Percentiles rank a stretch among this genome's conserved stretches.
Evolutionary conservation across 31 red algal species (phyloP).

Genomic region (Odonthalia washingtoniensis): DNA sequence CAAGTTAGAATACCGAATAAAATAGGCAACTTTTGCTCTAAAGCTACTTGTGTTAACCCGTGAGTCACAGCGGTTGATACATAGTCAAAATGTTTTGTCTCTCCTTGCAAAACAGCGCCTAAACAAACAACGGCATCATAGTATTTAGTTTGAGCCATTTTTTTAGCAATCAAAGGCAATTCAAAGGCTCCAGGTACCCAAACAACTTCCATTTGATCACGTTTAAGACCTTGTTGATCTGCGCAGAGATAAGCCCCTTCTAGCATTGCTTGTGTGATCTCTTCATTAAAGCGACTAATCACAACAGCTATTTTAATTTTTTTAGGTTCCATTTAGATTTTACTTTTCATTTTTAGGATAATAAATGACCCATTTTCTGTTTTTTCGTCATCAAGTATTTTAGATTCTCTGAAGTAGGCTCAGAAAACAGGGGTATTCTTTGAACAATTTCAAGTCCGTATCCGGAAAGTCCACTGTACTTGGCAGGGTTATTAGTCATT

Average conservation of each 20-base stretch:
- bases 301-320: constrained; percentile 11
- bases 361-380: constrained; percentile 87
- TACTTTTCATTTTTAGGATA: no score
- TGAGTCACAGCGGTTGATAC: constrained; percentile 71
- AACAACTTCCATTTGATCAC: no score
- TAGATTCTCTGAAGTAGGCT: constrained; percentile 86
- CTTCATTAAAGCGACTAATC: constrained; percentile 5
- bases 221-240: no score
- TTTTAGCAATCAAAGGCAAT: constrained; percentile 77
- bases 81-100: constrained; percentile 89
- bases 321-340: no score
- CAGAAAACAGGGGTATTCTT: constrained; percentile 71
- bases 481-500: constrained; percentile 99
- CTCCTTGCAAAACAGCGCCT: constrained; percentile 88
- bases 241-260: neutral
- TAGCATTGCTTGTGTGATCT: neutral
- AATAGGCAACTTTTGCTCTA: constrained; percentile 64
- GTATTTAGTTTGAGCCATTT: constrained; percentile 79
- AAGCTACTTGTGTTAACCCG: constrained; percentile 77
- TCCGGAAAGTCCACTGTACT: constrained; percentile 90
- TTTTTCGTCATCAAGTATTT: constrained; percentile 92
- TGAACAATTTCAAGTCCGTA: constrained; percentile 90
- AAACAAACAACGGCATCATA: constrained; percentile 80
- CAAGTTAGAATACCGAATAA: constrained; percentile 89
- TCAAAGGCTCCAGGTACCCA: constrained; percentile 89